Evolutionary conservation across 257 asterid species (phyloP), one percentile per base, ranked within the genome.

Genomic region (Petunia axillaris): DNA sequence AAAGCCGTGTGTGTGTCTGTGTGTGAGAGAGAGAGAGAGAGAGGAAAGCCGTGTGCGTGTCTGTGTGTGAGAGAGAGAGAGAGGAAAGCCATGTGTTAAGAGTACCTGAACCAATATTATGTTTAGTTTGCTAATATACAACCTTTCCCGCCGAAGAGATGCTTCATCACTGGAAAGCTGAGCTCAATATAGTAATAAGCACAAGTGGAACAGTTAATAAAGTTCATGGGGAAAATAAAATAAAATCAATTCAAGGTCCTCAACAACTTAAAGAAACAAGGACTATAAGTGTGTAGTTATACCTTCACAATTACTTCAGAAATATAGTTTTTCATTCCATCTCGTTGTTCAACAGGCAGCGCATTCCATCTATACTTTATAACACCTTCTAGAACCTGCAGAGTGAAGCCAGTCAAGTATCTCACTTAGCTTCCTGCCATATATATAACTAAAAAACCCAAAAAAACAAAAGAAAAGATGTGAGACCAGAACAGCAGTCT

Each of bases 301-400:
- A 96, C 99, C 97, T 92, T 94, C 14, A 96, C 99, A 77, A 96
- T 96, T 79, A 96, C 98, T 63, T 96, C 98, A 87, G 99, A 96
- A 76, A 96, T 96, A 88, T 94, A 96, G 82, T 96, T 96, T 79
- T 96, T 96, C 99, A 96, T 94, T 87, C 99, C 99, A 89, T 92
- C 98, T 78, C 99, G 88, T 86, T 96, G 98, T 82, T 92, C 98
- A 73, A 86, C 94, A 3, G 98, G 99, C 85, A 96, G 87, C 7
- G 98, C 99, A 83, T 96, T 96, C 99, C 99, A 96, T 86, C 98
- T 90, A 67, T 96, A 96, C 89, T 96, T 96, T 41, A 96, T 92
- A 84, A 94, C 98, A 83, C 98, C 98, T 91, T 94, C 99, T 16
- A 96, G 93, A 80, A 96, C 97, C 99, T 96, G 87, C 50, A 88